Conservation (phyloP, 306 rosid species). For the Cicer cuneatum region DNA sequence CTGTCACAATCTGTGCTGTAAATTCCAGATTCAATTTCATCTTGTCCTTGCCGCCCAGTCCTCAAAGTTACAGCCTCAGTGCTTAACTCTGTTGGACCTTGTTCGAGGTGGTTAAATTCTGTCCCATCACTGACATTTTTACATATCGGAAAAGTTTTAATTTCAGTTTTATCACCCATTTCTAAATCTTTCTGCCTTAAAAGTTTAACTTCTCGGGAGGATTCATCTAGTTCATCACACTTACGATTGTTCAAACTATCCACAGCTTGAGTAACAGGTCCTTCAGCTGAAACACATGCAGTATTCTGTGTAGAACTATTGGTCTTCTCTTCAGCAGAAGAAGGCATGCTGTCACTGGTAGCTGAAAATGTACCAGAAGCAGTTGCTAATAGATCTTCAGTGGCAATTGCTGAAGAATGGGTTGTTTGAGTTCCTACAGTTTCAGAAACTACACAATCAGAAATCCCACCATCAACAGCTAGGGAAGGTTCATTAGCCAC, state of each 20-base stretch:
- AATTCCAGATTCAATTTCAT: slow-evolving; percentile 46
- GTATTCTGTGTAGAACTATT: slow-evolving; percentile 35
- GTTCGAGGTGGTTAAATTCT: slow-evolving; percentile 38
- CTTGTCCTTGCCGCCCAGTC: slow-evolving; percentile 42
- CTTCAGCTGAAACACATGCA: slow-evolving; percentile 51
- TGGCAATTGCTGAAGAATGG: slow-evolving; percentile 32
- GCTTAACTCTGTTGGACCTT: slow-evolving; percentile 42
- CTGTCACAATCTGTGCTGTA: slow-evolving; percentile 45
- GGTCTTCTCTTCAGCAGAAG: slow-evolving; percentile 50
- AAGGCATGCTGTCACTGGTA: slow-evolving; percentile 30
- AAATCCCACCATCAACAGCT: slow-evolving; percentile 39
- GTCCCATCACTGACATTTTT: slow-evolving; percentile 29
- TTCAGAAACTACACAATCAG: slow-evolving; percentile 45
- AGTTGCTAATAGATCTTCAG: slow-evolving; percentile 45
- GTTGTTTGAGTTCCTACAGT: slow-evolving; percentile 45
- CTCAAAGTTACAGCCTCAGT: slow-evolving; percentile 41
- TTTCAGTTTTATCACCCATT: slow-evolving; percentile 43
- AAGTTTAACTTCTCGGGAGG: slow-evolving; percentile 41
- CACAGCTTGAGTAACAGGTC: slow-evolving; percentile 40
- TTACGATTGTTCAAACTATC: slow-evolving; percentile 40
- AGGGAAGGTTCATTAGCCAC: slow-evolving; percentile 44
- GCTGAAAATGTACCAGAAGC: slow-evolving; percentile 44
- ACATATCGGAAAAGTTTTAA: slow-evolving; percentile 42
- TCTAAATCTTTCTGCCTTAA: slow-evolving; percentile 29
- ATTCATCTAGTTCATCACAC: slow-evolving; percentile 41